Conservation (phyloP, 805 yeast species). For the Metschnikowia henanensis region DNA sequence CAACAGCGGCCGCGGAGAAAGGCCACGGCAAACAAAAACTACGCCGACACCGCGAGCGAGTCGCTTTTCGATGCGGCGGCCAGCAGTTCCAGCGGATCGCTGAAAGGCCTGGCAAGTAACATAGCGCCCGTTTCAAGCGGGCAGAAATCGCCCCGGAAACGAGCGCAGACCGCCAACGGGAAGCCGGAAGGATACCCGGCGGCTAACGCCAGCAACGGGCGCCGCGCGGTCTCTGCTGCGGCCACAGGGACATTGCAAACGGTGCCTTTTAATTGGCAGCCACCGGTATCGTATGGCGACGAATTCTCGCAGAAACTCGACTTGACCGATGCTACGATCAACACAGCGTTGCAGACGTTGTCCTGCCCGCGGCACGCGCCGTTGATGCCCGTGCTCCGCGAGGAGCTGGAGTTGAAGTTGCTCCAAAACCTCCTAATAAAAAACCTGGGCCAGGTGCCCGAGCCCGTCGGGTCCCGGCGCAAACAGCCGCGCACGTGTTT, state of each 20-base stretch:
- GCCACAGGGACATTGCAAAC: not conserved
- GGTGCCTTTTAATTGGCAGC: slow-evolving; percentile 48
- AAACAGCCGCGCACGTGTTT: slow-evolving; percentile 24
- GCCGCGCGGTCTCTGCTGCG: not conserved
- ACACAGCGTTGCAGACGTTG: slow-evolving; percentile 35
- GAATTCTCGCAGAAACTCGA: slow-evolving; percentile 45
- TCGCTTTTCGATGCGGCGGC: slow-evolving; percentile 12
- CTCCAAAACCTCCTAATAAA: slow-evolving; percentile 12
- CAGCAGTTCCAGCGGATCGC: slow-evolving; percentile 1
- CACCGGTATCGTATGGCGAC: slow-evolving; percentile 35
- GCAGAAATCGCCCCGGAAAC: slow-evolving; percentile 6
- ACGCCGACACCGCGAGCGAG: slow-evolving; percentile 19
- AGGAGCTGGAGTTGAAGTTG: slow-evolving; percentile 9
- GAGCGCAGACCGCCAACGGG: not conserved
- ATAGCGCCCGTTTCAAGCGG: not conserved
- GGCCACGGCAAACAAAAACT: slow-evolving; percentile 21
- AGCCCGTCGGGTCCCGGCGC: slow-evolving; percentile 6
- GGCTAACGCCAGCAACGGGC: not conserved
- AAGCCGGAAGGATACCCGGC: not conserved
- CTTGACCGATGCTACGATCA: slow-evolving; percentile 43
- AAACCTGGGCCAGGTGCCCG: slow-evolving; percentile 11
- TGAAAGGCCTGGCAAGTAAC: slow-evolving; percentile 3
- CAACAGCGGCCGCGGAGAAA: slow-evolving; percentile 19
- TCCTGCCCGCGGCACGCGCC: slow-evolving; percentile 35
- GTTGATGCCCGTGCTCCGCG: slow-evolving; percentile 2